Evolutionary conservation across 441 rosid species (phyloP), one percentile per base, ranked within the genome.

Genomic region (Isatis lusitanica): DNA sequence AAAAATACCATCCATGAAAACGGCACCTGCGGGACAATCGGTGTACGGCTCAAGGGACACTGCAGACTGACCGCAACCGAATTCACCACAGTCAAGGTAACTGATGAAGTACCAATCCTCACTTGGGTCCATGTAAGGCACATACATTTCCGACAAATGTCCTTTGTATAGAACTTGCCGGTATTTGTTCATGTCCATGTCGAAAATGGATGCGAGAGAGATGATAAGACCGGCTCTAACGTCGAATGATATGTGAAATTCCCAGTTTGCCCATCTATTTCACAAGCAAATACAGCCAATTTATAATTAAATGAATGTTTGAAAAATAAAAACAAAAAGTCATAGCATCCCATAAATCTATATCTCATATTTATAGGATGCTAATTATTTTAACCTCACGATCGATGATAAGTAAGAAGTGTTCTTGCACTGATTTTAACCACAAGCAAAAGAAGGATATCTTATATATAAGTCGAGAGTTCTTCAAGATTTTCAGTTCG

Each of bases 261-360:
- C 81, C 90, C 97, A 90, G 9, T 86, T 86, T 5, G 85, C 83
- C 97, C 92, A 87, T 59, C 95, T 89, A 68, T 26, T 4, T 33
- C 7, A 55, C 21, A 51, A 52, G 7, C 58, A 64, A 7, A n/a
- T n/a, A 26, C n/a, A n/a, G n/a, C n/a, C n/a, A n/a, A n/a, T n/a
- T n/a, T n/a, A 21, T 26, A 2, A 26, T n/a, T n/a, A 26, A 33
- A 26, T 26, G 28, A 26, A 26, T 26, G 3, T 26, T 26, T 26
- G 28, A 26, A 2, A 26, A 26, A 26, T 26, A 26, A 26, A n/a
- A 1, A 26, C 28, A 26, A 26, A 26, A 26, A 26, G 28, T 26
- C 28, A 26, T 26, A 26, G 28, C 28, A 26, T 21, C 24, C 24
- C 2, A 21, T 26, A 26, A 26, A 26, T 26, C 28, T 26, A 3